Evolutionary conservation across 2,329 filamentous ascomycete species (phyloP).

Genomic region (Ophiosphaerella korrae): DNA sequence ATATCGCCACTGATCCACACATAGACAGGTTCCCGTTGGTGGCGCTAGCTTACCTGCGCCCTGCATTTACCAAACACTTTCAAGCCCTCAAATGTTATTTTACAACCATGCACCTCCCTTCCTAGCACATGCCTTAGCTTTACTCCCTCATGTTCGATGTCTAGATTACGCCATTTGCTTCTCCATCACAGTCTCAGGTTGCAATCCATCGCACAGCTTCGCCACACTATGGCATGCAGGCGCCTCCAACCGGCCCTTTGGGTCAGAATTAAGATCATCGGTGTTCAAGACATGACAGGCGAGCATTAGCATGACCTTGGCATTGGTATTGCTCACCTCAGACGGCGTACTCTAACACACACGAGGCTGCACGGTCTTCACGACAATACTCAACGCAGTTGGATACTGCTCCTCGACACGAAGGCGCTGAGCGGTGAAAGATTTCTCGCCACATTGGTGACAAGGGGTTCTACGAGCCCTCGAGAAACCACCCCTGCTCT

Average conservation of each 20-base stretch:
- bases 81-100: background rate
- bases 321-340: background rate
- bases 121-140: background rate
- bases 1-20: background rate
- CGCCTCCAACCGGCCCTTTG: background rate
- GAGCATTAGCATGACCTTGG: background rate
- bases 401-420: background rate
- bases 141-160: too few species aligned
- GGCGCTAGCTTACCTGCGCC: background rate
- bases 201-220: background rate
- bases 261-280: conserved; percentile 5
- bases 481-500: too few species aligned
- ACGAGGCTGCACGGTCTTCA: background rate
- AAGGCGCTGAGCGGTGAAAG: background rate
- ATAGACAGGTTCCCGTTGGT: background rate
- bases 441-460: background rate
- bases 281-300: background rate
- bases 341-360: background rate
- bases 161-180: too few species aligned
- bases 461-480: too few species aligned
- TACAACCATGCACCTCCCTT: background rate
- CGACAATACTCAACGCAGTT: background rate
- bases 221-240: background rate
- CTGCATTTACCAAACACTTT: background rate
- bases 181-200: background rate